Evolutionary conservation across 352 stramenopile genomes (phyloP), one percentile per base, ranked within the genome.

Genomic region (Pythium aphanidermatum): DNA sequence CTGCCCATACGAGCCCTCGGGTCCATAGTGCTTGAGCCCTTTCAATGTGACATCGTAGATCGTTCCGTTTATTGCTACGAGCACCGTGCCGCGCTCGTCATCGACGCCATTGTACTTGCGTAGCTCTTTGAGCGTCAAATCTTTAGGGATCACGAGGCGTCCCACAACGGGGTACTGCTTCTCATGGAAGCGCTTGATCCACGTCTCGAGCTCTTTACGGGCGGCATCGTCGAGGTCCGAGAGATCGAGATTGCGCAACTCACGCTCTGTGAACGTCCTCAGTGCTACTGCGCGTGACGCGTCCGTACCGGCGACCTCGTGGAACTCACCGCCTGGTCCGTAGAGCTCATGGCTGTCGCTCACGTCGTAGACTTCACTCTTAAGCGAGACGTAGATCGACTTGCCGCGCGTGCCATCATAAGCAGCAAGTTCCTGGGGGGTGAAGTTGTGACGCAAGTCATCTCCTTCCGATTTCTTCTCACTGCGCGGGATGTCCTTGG

Each of bases 41-140:
- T 92, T 90, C 34, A 86, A 57, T 8, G 86, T 97, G 16, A 97
- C 85, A 59, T 99, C 96, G 68, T 95, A 98, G 26, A 98, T 74
- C 33, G 87, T 86, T 32, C 85, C 71, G 31, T 83, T 70, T 11
- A 94, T 55, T 20, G 61, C 90, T n/a, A 98, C 55, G 43, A 97
- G 95, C 48, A 98, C 92, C 10, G 83, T 91, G 7, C 58, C 36
- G 13, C 72, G 70, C 24, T 64, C 45, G 30, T 84, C 71, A 23
- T 81, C 63, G 9, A 76, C 65, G 40, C 86, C 75, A 55, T 95
- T 81, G 39, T 84, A 81, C 16, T 53, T 55, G 10, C 74, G 66
- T 25, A 98, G 63, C 51, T 95, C 66, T 6, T 73, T 57, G 29
- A 78, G 63, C 3, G 62, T 74, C 36, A 90, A 58, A 28, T 78